Conservation (phyloP, 23 red algal species). For the Chondrus crispus region DNA sequence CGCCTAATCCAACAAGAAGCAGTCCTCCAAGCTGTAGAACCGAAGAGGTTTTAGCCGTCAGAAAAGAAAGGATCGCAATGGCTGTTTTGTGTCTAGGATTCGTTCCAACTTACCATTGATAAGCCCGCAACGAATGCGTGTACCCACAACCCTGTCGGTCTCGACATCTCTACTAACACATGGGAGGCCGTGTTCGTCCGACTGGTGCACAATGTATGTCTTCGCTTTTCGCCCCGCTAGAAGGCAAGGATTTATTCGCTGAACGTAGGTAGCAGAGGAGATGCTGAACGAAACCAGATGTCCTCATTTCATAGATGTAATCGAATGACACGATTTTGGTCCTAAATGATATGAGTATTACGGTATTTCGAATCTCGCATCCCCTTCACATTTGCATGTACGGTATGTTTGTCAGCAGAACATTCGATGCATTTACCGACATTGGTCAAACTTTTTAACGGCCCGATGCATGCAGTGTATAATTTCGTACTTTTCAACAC, state of each 20-base stretch:
- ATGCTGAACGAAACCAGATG: background rate
- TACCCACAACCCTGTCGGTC: background rate
- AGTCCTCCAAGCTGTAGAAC: background rate
- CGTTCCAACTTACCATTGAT: conserved; percentile 10
- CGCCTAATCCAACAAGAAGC: background rate
- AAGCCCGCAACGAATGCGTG: conserved; percentile 18
- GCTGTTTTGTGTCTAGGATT: background rate
- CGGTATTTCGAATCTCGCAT: no score
- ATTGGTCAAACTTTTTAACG: no score
- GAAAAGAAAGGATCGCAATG: background rate
- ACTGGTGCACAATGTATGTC: background rate
- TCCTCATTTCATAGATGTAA: background rate
- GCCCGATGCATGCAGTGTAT: no score
- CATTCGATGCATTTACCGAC: no score
- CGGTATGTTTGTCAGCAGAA: no score
- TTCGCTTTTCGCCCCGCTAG: background rate
- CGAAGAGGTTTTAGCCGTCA: background rate
- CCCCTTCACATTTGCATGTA: no score
- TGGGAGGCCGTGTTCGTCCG: background rate
- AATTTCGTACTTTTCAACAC: no score
- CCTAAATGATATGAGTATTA: no score
- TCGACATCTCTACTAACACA: background rate
- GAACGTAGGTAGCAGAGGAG: background rate
- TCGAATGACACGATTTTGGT: background rate
- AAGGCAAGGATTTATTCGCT: background rate